Base-by-base conservation (phyloP, 805 yeast species). In the Suhomyces emberorum region DNA sequence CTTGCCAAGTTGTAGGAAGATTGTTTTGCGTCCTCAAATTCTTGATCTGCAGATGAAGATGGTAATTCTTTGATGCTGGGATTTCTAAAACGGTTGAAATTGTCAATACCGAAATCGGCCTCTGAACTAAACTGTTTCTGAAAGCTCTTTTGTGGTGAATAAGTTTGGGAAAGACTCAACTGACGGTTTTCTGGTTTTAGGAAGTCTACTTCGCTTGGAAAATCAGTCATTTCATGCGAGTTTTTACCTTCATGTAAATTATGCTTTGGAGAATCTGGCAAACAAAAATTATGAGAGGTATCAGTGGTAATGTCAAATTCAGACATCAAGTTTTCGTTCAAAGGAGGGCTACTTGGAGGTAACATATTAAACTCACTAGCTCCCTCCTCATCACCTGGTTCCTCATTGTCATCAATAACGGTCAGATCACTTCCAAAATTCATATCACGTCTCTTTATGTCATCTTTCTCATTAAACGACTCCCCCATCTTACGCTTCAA, bases 91-190 rank as follows among this genome's bases (percentile, higher is more conserved):
- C 74, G 49, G 39, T 68, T 66, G 42, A 74, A 74, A 34, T 64
- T 59, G 45, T 76, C 81, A 19, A 76, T 61, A 0, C 79, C 81
- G 43, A 75, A 70, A 40, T 68, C 74, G 7, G 73, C 58, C 17
- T 66, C 72, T 8, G 67, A 59, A 40, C 69, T 57, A 14, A 40
- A 24, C 15, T 33, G 34, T 31, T 21, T 30, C 5, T 4, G 11
- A 2, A 12, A 9, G 6, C 20, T 21, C 16, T 32, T 34, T 5
- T 28, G 31, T 6, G 42, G 39, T 10, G 37, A 39, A 28, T 20
- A 32, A 7, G 37, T 20, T 17, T 39, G 37, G 3, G 42, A 30
- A 5, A 7, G 23, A 12, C 10, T 21, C 9, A 15, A 8, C 15
- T 11, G 10, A 3, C 22, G 7, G 3, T 19, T 12, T 24, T 25